These are phyloP conservation scores for Geranium incanum DNA, from an alignment of 441 rosid genomes.

Conservation along the genomic window DNA sequence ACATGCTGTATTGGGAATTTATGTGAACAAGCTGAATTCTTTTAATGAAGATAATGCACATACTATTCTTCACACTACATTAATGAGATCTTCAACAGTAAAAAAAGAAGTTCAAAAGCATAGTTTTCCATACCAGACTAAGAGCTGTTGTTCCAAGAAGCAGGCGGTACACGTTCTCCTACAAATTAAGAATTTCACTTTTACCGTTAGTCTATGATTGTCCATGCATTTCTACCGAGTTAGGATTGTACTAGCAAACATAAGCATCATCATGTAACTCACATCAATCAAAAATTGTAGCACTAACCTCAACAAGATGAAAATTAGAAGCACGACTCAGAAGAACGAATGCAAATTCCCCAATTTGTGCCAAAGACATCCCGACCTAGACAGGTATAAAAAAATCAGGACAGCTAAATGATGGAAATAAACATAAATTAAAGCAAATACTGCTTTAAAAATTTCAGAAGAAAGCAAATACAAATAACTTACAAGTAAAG, in stretches of 20 bases:
- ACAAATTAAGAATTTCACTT: conserved; percentile 19
- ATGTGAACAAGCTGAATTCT: not conserved
- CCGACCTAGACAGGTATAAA: conserved; percentile 19
- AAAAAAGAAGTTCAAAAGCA: not conserved
- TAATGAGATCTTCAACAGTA: not conserved
- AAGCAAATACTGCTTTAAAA: not conserved
- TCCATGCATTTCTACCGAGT: not conserved
- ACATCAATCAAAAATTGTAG: not conserved
- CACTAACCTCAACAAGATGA: conserved; percentile 30
- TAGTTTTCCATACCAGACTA: conserved; percentile 22
- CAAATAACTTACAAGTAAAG: conserved; percentile 21
- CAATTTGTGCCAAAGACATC: conserved; percentile 28
- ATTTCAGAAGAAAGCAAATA: not conserved
- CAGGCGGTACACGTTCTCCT: conserved; percentile 27
- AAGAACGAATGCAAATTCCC: conserved; percentile 31
- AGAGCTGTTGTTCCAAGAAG: conserved; percentile 29
- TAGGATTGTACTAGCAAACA: not conserved
- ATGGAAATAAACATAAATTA: not conserved
- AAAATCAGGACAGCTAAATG: not conserved
- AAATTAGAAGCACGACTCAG: conserved; percentile 30
- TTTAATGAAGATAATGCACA: not conserved
- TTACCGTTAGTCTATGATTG: not conserved
- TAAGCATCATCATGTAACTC: not conserved
- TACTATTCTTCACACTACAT: not conserved
- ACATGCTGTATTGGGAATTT: not conserved